Evolutionary conservation across 2,329 filamentous ascomycete genomes (phyloP).

Genomic region (Exutisphaerella laricina): DNA sequence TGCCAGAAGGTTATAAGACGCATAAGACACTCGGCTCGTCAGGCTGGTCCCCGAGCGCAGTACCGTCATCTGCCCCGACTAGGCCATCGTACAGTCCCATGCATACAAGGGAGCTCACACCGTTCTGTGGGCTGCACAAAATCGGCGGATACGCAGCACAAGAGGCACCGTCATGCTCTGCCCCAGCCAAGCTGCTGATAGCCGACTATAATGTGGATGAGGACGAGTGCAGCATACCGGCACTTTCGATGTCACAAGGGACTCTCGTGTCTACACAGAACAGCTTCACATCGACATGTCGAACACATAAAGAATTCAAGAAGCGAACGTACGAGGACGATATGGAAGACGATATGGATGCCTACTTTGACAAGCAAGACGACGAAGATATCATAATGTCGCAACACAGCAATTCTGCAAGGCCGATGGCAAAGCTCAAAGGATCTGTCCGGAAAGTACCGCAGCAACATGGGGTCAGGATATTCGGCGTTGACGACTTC

Average conservation of each 20-base stretch:
- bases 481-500: conserved; percentile 52
- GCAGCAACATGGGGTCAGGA: conserved; percentile 34
- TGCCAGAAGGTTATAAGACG: conserved; percentile 92
- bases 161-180: conserved; percentile 30
- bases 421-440: conserved; percentile 26
- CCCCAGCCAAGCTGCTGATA: conserved; percentile 18
- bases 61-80: conserved; percentile 31
- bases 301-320: conserved; percentile 11
- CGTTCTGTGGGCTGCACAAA: conserved; percentile 76
- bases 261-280: conserved; percentile 38
- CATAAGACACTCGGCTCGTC: conserved; percentile 38
- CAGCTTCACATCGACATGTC: conserved; percentile 28
- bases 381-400: conserved; percentile 6
- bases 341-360: conserved; percentile 33
- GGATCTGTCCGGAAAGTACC: conserved; percentile 29
- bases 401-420: not conserved
- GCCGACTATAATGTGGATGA: conserved; percentile 3
- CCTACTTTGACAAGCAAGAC: conserved; percentile 28
- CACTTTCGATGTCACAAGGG: conserved; percentile 33
- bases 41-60: conserved; percentile 23
- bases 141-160: conserved; percentile 64
- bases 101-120: conserved; percentile 57
- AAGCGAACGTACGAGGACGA: conserved; percentile 36
- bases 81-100: conserved; percentile 17
- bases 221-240: conserved; percentile 13